phyloP scores from a whole-genome alignment of 2,329 filamentous ascomycete genomes.

The Colletotrichum musicola region DNA sequence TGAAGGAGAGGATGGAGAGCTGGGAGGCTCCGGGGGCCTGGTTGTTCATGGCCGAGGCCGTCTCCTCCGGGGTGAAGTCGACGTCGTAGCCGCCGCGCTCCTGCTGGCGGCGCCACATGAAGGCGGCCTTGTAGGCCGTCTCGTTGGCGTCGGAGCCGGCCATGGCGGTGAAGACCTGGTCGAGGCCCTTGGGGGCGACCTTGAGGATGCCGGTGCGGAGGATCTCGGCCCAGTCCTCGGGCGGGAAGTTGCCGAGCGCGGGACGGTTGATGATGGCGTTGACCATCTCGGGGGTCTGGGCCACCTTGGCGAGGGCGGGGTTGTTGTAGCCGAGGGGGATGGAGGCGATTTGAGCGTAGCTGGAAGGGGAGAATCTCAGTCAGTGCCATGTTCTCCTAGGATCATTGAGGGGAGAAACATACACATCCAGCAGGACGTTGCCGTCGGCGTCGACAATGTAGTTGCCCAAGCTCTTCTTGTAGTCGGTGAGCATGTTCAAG shows the following conservation, averaged over 20 bases:
- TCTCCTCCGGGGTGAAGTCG: slow-evolving; percentile 84
- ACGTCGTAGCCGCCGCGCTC: slow-evolving; percentile 83
- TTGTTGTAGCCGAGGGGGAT: slow-evolving; percentile 97
- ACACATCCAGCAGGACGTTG: slow-evolving; percentile 80
- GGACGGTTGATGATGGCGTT: slow-evolving; percentile 88
- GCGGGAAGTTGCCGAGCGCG: slow-evolving; percentile 91
- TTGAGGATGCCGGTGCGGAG: slow-evolving; percentile 84
- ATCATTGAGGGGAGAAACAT: too few species aligned
- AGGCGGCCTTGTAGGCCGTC: slow-evolving; percentile 93
- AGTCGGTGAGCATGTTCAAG: slow-evolving; percentile 86
- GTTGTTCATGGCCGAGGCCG: slow-evolving; percentile 83
- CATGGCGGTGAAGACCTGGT: slow-evolving; percentile 93
- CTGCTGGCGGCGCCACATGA: slow-evolving; percentile 89
- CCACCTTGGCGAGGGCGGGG: slow-evolving; percentile 76
- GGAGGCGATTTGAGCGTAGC: slow-evolving; percentile 91
- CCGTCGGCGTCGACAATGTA: slow-evolving; percentile 82
- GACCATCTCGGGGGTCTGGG: slow-evolving; percentile 82
- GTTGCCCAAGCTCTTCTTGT: slow-evolving; percentile 81
- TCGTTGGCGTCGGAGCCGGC: slow-evolving; percentile 94
- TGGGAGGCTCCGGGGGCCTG: slow-evolving; percentile 79
- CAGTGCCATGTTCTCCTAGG: too few species aligned
- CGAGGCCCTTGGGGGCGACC: slow-evolving; percentile 83
- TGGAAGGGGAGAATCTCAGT: slow-evolving; percentile 45
- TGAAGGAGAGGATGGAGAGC: slow-evolving; percentile 90
- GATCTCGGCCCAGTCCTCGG: slow-evolving; percentile 84